phyloP scores from a whole-genome alignment of 306 rosid species.

The barrel medic (Medicago truncatula) region DNA sequence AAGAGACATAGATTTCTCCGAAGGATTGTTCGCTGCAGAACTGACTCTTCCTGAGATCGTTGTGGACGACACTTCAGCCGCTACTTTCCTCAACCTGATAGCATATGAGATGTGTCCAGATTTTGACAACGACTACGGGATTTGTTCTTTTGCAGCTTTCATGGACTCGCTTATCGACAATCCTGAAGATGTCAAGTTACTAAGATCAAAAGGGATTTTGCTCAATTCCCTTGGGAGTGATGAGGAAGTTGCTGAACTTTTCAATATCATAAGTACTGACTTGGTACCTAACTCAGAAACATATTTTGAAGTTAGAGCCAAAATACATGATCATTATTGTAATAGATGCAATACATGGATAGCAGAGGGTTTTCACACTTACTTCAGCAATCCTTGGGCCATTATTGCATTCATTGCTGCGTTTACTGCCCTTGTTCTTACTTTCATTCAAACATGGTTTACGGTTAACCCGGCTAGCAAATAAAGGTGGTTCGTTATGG shows the following conservation, averaged over 20 bases:
- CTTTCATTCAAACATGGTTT: not conserved
- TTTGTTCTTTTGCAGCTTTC: not conserved
- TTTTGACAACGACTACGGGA: not conserved
- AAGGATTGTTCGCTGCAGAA: not conserved
- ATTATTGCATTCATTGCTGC: not conserved
- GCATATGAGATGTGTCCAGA: not conserved
- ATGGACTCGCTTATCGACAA: not conserved
- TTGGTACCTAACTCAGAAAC: not conserved
- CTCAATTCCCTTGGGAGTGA: not conserved
- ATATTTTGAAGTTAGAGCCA: not conserved
- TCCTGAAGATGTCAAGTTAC: not conserved
- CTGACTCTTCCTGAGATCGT: not conserved
- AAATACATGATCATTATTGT: not conserved
- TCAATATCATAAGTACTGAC: not conserved
- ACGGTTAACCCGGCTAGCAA: not conserved
- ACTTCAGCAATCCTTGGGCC: not conserved
- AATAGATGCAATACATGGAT: not conserved
- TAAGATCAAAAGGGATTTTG: not conserved
- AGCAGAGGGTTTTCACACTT: not conserved
- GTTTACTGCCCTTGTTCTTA: not conserved
- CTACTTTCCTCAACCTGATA: not conserved
- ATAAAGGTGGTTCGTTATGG: not conserved
- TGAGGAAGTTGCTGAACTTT: not conserved
- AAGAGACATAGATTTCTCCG: not conserved
- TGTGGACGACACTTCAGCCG: not conserved